Evolutionary conservation across 1,284 basidiomycete species (phyloP).

Genomic region (Fomes fomentarius): DNA sequence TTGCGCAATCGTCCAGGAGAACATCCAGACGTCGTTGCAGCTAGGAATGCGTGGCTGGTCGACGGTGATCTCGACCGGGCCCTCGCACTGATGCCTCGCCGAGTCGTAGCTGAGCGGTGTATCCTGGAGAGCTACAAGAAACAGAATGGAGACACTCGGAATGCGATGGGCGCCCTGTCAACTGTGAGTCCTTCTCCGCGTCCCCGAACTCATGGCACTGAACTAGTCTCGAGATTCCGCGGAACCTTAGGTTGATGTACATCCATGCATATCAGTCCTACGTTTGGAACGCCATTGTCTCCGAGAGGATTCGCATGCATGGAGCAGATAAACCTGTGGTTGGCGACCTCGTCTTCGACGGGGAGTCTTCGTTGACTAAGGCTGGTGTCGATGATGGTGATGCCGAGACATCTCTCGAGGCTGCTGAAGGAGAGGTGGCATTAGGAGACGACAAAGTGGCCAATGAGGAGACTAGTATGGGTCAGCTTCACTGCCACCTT

Average conservation of each 20-base stretch:
- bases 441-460: constrained; percentile 25
- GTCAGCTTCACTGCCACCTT: constrained; percentile 14
- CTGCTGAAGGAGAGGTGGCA: constrained; percentile 47
- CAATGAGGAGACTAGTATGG: constrained; percentile 47
- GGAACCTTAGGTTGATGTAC: constrained; percentile 95
- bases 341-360: constrained; percentile 90
- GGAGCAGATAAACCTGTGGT: constrained; percentile 78
- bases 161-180: constrained; percentile 85
- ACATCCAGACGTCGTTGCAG: constrained; percentile 82
- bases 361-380: constrained; percentile 36
- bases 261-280: constrained; percentile 99
- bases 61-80: constrained; percentile 80
- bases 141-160: constrained; percentile 74
- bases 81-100: constrained; percentile 81
- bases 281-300: constrained; percentile 96
- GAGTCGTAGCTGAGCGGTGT: constrained; percentile 90
- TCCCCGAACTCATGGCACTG: not conserved
- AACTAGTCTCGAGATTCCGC: constrained; percentile 74
- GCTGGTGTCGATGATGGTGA: constrained; percentile 40
- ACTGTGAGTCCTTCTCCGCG: constrained; percentile 55
- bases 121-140: constrained; percentile 91
- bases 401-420: constrained; percentile 40
- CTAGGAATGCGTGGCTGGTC: constrained; percentile 83
- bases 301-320: constrained; percentile 83
- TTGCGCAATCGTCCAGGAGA: constrained; percentile 85